Evolutionary conservation across 768 basidiomycete genomes (phyloP), one percentile per base, ranked within the genome.

Genomic region (Pilatotrama ljubarskyi): DNA sequence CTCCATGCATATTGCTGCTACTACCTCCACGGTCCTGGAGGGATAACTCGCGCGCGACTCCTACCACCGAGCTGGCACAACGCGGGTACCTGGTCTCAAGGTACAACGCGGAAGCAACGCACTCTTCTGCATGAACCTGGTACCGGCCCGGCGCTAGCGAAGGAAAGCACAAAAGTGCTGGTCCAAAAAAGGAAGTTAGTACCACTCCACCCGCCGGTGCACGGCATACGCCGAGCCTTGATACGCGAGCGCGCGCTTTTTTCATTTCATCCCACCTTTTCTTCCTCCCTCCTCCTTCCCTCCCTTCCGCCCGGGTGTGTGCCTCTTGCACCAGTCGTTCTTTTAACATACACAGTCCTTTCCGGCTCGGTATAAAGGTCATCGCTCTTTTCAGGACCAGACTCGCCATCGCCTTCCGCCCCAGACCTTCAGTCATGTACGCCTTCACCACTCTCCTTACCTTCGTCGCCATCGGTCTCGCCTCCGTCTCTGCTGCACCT

Each of bases 281-380:
- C 36, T 47, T 41, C 37, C 17, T 26, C 40, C 59, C 24, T 49
- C 32, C 46, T 26, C 46, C 55, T 35, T 36, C 44, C 14, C 43
- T 38, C 40, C 38, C 43, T 41, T 26, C 57, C 37, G 47, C 59
- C 26, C 49, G 32, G 5, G 53, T 51, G 62, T 59, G 54, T 51
- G 63, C 47, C 20, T 61, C 40, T 25, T 38, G 63, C 51, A 53
- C 63, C 17, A 57, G 61, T 63, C 61, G 36, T 51, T 63, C 61
- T 58, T 63, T 63, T 40, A 32, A 24, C 50, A 35, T 35, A 26
- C 36, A 63, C 61, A 38, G 61, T 63, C 61, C 35, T 50, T 63
- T 57, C 46, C 52, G 46, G 48, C 57, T 55, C 48, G 61, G 46
- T 55, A 22, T 44, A n/a, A 44, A 51, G 57, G 46, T 46, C 25